phyloP scores from a whole-genome alignment of 352 stramenopile genomes.

The Globisporangium splendens region DNA sequence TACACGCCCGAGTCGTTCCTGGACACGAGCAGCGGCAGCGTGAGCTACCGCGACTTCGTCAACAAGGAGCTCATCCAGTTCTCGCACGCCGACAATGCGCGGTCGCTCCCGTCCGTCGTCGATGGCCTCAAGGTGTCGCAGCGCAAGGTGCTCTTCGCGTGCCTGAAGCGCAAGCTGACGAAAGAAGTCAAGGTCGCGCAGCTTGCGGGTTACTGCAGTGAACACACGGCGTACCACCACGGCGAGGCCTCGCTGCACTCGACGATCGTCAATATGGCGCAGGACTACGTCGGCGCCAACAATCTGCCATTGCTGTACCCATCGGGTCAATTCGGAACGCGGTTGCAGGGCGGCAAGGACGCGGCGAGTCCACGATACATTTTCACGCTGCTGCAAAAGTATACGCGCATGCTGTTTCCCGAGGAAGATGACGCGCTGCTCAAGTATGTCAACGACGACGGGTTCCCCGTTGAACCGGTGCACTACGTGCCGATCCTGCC shows the following conservation, averaged over 20 bases:
- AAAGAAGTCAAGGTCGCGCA: constrained; percentile 99
- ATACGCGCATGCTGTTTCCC: constrained; percentile 97
- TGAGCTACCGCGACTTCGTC: constrained; percentile 97
- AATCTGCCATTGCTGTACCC: constrained; percentile 98
- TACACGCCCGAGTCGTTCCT: constrained; percentile 89
- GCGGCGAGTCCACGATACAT: constrained; percentile 98
- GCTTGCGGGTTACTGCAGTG: constrained; percentile 97
- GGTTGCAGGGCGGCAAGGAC: constrained; percentile 98
- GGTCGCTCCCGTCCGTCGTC: constrained; percentile 95
- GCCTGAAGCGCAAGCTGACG: constrained; percentile 98
- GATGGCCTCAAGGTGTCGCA: constrained; percentile 98
- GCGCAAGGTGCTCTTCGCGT: constrained; percentile 97
- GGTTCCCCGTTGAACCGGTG: constrained; percentile 95
- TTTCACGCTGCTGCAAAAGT: constrained; percentile 95
- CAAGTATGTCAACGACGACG: constrained; percentile 97
- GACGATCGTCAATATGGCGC: constrained; percentile 99
- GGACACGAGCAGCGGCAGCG: constrained; percentile 86
- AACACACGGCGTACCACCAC: constrained; percentile 98
- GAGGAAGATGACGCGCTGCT: constrained; percentile 97
- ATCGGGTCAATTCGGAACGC: constrained; percentile 98
- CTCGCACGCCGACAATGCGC: constrained; percentile 94
- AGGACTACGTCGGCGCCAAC: constrained; percentile 98
- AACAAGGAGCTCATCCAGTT: constrained; percentile 99
- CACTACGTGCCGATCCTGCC: constrained; percentile 97
- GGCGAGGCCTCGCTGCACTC: constrained; percentile 96